Base-by-base conservation (phyloP, 805 yeast genomes). In the Saccharomycopsis sp. region DNA sequence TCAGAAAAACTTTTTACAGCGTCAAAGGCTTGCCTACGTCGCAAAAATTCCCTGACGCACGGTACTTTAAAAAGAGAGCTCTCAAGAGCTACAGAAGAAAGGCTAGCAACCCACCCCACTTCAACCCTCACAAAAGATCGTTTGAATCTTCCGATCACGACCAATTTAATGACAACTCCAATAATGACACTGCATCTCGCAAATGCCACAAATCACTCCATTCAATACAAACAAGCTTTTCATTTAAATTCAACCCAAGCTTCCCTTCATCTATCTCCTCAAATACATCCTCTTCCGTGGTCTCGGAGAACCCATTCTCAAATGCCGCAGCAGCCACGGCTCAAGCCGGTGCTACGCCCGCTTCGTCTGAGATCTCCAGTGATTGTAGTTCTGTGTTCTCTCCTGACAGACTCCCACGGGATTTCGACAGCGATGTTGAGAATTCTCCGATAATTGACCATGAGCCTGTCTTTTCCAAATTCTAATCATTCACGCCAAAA, bases 201-300 rank as follows among this genome's bases (percentile, higher is more conserved):
- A 44, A 44, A 44, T 44, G 48, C 48, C 48, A 44, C 18, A 44
- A 44, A 18, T 44, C 48, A 12, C 48, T 44, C 16, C 48, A 44
- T 44, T 16, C 48, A n/a, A 5, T 44, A n/a, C 48, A 44, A 44
- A 44, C 48, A n/a, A 44, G 12, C 48, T 44, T 44, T 44, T 44
- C 48, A 44, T 44, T 44, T 20, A 5, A 12, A 12, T 44, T 44
- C 48, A 44, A 44, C 48, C 48, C 48, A 44, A 44, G 21, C 18
- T 44, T 44, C 16, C 48, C 48, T 44, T 44, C 48, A 44, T 29
- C 37, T 7, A 12, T 29, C 5, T 29, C 37, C 5, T 16, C 48
- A 44, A 44, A 44, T 44, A 8, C 18, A n/a, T 16, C 18, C 4
- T 16, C 18, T 18, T 44, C 18, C 21, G 16, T 4, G 18, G 48